Evolutionary conservation across 2,329 filamentous ascomycete genomes (phyloP).

Genomic region (Venturia asperata): DNA sequence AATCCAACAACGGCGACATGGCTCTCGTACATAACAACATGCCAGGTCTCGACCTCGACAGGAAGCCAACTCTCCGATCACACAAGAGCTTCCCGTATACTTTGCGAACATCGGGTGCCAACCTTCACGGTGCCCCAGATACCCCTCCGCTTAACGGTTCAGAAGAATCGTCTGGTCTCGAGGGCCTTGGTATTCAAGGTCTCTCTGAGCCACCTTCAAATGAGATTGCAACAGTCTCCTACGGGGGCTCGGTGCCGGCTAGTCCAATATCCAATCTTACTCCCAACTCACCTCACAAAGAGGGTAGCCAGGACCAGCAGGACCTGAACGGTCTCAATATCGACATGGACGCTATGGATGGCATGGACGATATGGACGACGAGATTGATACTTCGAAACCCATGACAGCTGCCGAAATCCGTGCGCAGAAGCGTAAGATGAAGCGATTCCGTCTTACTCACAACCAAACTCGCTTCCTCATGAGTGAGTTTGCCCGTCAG

Average conservation of each 20-base stretch:
- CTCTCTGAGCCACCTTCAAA: conserved; percentile 27
- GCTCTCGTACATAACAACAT: conserved; percentile 33
- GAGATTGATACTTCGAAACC: conserved; percentile 26
- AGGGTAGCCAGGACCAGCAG: conserved; percentile 27
- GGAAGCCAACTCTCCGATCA: conserved; percentile 36
- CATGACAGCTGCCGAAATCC: conserved; percentile 41
- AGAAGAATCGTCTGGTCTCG: conserved; percentile 18
- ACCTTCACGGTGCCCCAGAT: conserved; percentile 11
- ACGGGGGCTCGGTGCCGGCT: conserved; percentile 39
- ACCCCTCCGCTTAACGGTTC: conserved; percentile 23
- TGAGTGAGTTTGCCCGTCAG: conserved; percentile 95
- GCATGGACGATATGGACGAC: conserved; percentile 10
- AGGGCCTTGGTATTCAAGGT: conserved; percentile 28
- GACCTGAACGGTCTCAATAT: conserved; percentile 36
- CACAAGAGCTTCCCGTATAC: conserved; percentile 40
- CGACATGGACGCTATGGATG: conserved; percentile 26
- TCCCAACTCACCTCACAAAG: conserved; percentile 38
- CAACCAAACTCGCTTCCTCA: conserved; percentile 92
- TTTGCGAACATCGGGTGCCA: conserved; percentile 30
- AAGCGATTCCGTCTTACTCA: conserved; percentile 86
- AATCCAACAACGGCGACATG: conserved; percentile 34
- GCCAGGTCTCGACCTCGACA: conserved; percentile 26
- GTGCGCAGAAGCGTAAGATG: conserved; percentile 49
- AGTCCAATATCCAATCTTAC: conserved; percentile 41
- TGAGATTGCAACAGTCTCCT: conserved; percentile 32